Evolutionary conservation across 768 basidiomycete genomes (phyloP).

Genomic region (Trametes gibbosa): DNA sequence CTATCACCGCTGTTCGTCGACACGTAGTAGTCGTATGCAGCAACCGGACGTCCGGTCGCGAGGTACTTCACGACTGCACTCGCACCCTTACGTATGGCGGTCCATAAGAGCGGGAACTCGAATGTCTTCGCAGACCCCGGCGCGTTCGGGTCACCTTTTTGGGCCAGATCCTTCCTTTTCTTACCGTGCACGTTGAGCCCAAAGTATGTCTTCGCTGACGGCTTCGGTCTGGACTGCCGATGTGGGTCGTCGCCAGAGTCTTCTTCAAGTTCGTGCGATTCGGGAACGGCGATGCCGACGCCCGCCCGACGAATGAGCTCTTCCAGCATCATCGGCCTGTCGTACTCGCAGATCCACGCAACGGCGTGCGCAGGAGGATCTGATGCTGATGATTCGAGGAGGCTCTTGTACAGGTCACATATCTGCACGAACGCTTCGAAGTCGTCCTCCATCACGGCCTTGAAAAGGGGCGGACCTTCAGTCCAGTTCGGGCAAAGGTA

Average conservation of each 20-base stretch:
- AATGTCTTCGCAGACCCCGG: constrained; percentile 1
- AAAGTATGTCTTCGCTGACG: constrained; percentile 45
- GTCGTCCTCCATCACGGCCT: constrained; percentile 44
- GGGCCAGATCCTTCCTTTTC: constrained; percentile 53
- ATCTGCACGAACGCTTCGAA: constrained; percentile 50
- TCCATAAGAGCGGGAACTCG: constrained; percentile 39
- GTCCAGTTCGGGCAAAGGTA: background rate
- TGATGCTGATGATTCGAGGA: constrained; percentile 31
- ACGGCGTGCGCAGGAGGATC: constrained; percentile 15
- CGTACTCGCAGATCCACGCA: constrained; percentile 37
- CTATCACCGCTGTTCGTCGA: constrained; percentile 39
- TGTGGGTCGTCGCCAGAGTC: background rate
- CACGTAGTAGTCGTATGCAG: constrained; percentile 51
- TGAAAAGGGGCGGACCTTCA: constrained; percentile 27
- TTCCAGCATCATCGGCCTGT: constrained; percentile 51
- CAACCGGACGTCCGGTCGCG: constrained; percentile 41
- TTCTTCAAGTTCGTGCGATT: constrained; percentile 31
- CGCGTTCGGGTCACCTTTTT: constrained; percentile 49
- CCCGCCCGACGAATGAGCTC: constrained; percentile 57
- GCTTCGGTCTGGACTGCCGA: constrained; percentile 23
- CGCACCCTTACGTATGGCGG: constrained; percentile 35
- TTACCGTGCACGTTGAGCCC: constrained; percentile 65
- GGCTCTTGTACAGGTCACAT: constrained; percentile 41
- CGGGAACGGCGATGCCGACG: constrained; percentile 20
- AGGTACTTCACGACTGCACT: constrained; percentile 45